A percentile compares a stretch with the other conserved stretches of the same genome.
phyloP scores from a whole-genome alignment of 306 rosid genomes.

The Acacia crassicarpa region DNA sequence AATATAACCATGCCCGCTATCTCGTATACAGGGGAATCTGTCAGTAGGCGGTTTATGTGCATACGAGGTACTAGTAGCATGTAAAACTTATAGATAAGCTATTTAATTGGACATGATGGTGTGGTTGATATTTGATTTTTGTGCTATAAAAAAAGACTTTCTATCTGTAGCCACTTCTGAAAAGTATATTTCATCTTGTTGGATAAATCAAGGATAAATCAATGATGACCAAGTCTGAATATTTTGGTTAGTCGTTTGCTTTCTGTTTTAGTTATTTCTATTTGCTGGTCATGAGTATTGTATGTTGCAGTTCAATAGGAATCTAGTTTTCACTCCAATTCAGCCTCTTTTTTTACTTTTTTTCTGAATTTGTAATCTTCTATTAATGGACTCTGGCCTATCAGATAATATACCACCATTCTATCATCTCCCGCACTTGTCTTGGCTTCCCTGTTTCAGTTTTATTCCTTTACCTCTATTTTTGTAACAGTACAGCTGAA shows the following conservation, averaged over 20 bases:
- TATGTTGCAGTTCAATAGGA: neutral
- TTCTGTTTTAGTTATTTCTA: neutral
- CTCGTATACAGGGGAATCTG: neutral
- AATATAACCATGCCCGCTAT: neutral
- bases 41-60: neutral
- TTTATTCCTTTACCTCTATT: neutral
- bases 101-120: neutral
- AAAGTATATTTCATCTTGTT: neutral
- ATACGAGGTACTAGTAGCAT: neutral
- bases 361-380: neutral
- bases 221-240: neutral
- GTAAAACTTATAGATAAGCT: neutral
- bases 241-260: neutral
- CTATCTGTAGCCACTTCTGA: neutral
- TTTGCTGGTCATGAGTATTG: neutral
- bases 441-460: neutral
- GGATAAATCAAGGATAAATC: neutral
- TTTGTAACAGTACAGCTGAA: neutral
- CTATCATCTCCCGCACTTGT: neutral
- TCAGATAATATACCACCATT: neutral
- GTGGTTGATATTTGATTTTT: neutral
- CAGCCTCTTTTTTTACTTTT: neutral
- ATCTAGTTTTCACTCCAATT: neutral
- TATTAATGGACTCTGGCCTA: neutral
- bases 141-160: neutral